These are phyloP conservation scores for Meripilus lineatus DNA, from an alignment of 1,284 basidiomycete genomes.

Conservation along the genomic window DNA sequence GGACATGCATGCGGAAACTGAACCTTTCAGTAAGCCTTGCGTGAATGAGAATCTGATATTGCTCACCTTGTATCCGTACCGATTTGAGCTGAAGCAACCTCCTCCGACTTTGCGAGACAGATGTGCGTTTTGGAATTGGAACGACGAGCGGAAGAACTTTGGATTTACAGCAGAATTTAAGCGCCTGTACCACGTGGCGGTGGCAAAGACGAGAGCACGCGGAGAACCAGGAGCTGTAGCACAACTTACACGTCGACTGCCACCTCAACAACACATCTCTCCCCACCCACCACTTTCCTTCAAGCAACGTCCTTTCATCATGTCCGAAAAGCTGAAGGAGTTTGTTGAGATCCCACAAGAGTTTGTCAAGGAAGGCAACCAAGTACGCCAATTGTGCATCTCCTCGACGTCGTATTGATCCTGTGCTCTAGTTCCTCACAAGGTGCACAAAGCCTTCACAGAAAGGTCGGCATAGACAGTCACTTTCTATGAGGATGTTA, in stretches of 20 bases:
- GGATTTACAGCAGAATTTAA: no score
- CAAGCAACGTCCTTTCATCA: slow-evolving; percentile 31
- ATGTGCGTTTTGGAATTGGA: no score
- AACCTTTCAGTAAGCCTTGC: not conserved
- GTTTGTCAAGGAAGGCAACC: slow-evolving; percentile 91
- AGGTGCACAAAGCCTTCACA: slow-evolving; percentile 97
- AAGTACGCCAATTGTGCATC: slow-evolving; percentile 47
- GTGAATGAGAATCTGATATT: no score
- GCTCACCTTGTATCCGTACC: no score
- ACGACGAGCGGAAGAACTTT: no score
- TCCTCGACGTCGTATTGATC: not conserved
- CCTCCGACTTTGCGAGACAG: no score
- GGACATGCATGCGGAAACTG: slow-evolving; percentile 27
- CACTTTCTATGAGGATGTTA: not conserved
- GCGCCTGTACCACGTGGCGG: slow-evolving; percentile 7
- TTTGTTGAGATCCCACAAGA: slow-evolving; percentile 89
- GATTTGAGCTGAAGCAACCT: no score
- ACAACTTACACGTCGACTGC: slow-evolving; percentile 24
- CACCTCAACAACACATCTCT: slow-evolving; percentile 11
- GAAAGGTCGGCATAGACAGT: slow-evolving; percentile 60
- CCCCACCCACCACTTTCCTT: slow-evolving; percentile 16
- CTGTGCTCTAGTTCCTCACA: slow-evolving; percentile 73
- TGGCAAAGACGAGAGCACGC: slow-evolving; percentile 1
- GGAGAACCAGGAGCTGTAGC: not conserved
- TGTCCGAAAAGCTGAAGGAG: slow-evolving; percentile 91